Percentiles rank a stretch among this genome's conserved stretches.
Evolutionary conservation across 1,284 basidiomycete genomes (phyloP).

Genomic region (Ganoderma sinense): DNA sequence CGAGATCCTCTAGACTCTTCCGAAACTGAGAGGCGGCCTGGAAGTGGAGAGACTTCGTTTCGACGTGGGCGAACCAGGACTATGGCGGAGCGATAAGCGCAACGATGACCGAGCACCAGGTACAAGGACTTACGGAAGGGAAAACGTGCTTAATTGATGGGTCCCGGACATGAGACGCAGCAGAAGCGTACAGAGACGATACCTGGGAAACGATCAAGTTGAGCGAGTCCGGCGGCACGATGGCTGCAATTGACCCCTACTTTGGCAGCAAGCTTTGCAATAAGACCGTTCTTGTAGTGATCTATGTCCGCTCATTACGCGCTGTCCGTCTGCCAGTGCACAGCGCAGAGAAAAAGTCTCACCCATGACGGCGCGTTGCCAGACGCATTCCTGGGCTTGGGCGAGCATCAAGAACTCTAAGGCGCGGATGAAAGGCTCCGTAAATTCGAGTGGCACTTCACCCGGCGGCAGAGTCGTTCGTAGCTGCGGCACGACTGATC

Average conservation of each 20-base stretch:
- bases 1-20: constrained; percentile 92
- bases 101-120: not conserved
- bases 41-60: constrained; percentile 89
- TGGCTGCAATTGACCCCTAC: constrained; percentile 38
- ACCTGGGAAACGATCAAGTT: constrained; percentile 50
- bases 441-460: constrained; percentile 69
- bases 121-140: constrained; percentile 54
- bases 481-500: constrained; percentile 65
- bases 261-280: constrained; percentile 87
- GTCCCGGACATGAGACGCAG: constrained; percentile 60
- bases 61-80: constrained; percentile 86
- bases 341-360: constrained; percentile 29
- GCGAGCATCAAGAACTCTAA: constrained; percentile 87
- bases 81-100: constrained; percentile 40
- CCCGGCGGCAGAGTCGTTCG: constrained; percentile 59
- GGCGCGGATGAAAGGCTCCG: constrained; percentile 65
- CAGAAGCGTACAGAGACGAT: constrained; percentile 71
- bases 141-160: constrained; percentile 58
- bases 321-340: not conserved
- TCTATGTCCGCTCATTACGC: constrained; percentile 41
- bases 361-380: constrained; percentile 94
- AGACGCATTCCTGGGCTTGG: constrained; percentile 96
- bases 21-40: constrained; percentile 90
- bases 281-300: constrained; percentile 83
- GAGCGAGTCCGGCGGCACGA: not conserved